Conservation (phyloP, 2,329 filamentous ascomycete species). For the Davidsoniella eucalypti region DNA sequence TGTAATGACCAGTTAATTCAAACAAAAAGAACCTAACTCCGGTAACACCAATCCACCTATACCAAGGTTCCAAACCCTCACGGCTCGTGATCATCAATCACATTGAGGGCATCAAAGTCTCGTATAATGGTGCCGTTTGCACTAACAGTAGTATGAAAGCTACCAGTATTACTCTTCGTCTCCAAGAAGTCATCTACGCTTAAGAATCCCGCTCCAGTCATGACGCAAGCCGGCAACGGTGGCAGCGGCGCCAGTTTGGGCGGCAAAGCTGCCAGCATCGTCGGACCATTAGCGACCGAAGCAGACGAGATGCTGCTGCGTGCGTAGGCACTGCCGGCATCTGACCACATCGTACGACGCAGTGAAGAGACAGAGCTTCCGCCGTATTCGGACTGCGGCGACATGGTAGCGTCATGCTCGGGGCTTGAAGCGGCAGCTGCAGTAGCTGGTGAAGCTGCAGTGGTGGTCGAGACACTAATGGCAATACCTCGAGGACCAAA, state of each 20-base stretch:
- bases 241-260: slow-evolving; percentile 1
- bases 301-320: slow-evolving; percentile 11
- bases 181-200: slow-evolving; percentile 17
- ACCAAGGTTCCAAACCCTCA: background rate
- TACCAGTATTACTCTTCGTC: slow-evolving; percentile 14
- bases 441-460: background rate
- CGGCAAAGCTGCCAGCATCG: slow-evolving; percentile 8
- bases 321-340: slow-evolving; percentile 11
- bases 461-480: background rate
- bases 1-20: background rate
- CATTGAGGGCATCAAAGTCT: slow-evolving; percentile 23
- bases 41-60: slow-evolving; percentile 1
- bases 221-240: slow-evolving; percentile 6
- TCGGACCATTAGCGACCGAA: background rate
- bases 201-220: slow-evolving; percentile 4
- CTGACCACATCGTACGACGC: slow-evolving; percentile 6
- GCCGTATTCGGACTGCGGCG: slow-evolving; percentile 1
- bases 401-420: slow-evolving; percentile 15
- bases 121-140: slow-evolving; percentile 19
- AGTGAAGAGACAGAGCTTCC: slow-evolving; percentile 3
- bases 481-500: slow-evolving; percentile 4
- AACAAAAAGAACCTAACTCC: slow-evolving; percentile 4
- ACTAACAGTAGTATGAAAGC: slow-evolving; percentile 16
- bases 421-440: too few species aligned
- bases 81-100: slow-evolving; percentile 17